Percentiles rank a stretch among this genome's conserved stretches.
Evolutionary conservation across 768 basidiomycete genomes (phyloP).

Genomic region (Panaeolus papilionaceus): DNA sequence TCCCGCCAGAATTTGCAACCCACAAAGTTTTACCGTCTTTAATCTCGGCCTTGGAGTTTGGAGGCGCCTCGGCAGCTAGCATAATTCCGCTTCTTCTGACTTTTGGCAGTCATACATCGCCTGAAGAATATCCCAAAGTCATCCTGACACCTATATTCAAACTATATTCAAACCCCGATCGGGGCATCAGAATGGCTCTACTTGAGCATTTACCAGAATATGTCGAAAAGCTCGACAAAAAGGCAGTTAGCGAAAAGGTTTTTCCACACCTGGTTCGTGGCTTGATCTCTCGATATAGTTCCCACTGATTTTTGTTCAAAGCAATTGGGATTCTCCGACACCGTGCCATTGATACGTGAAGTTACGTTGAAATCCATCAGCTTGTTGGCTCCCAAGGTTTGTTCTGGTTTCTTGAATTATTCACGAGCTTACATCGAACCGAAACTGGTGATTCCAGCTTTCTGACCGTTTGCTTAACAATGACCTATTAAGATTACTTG

Average conservation of each 20-base stretch:
- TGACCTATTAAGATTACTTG: conserved; percentile 90
- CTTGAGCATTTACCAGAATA: conserved; percentile 87
- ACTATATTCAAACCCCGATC: conserved; percentile 87
- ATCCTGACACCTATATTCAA: conserved; percentile 84
- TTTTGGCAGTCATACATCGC: conserved; percentile 73
- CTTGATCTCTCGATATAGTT: not conserved
- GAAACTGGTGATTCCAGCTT: conserved; percentile 53
- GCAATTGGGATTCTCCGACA: conserved; percentile 97
- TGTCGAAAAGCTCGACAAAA: conserved; percentile 86
- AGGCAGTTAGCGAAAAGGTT: conserved; percentile 83
- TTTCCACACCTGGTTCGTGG: conserved; percentile 88
- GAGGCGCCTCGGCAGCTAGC: conserved; percentile 74
- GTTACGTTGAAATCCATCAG: conserved; percentile 91
- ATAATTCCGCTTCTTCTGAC: conserved; percentile 88
- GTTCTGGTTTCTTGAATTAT: conserved; percentile 14
- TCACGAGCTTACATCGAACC: not conserved
- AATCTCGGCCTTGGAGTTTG: conserved; percentile 76
- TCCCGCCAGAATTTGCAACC: conserved; percentile 87
- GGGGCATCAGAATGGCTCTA: conserved; percentile 93
- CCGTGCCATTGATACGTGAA: conserved; percentile 92
- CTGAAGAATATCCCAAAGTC: conserved; percentile 70
- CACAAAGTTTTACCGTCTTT: conserved; percentile 90
- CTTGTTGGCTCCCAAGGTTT: conserved; percentile 83
- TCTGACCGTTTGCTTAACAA: conserved; percentile 94
- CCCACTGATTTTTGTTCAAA: conserved; percentile 34